A percentile compares a stretch with the other conserved stretches of the same genome.
Evolutionary conservation across 2,329 filamentous ascomycete genomes (phyloP).

Genomic region (Apiospora malaysiana): DNA sequence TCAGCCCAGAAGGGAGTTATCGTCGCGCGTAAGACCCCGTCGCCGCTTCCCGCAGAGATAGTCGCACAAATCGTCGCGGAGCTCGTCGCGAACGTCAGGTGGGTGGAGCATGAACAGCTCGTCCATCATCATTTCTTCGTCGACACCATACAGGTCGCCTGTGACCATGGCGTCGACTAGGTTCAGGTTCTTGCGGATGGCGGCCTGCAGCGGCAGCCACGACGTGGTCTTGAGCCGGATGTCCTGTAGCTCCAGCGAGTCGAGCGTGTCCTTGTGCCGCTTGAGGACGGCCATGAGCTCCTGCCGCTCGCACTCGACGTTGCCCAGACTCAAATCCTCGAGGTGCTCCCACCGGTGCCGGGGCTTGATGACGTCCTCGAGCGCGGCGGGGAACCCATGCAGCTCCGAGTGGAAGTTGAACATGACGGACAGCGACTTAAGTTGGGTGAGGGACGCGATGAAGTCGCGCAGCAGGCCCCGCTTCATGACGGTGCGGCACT

Average conservation of each 20-base stretch:
- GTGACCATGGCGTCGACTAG: constrained; percentile 35
- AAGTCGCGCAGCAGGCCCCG: constrained; percentile 33
- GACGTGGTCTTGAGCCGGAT: constrained; percentile 33
- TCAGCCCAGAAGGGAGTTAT: background rate
- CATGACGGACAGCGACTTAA: constrained; percentile 33
- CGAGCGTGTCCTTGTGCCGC: constrained; percentile 35
- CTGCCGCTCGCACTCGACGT: constrained; percentile 31
- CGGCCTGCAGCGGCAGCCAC: constrained; percentile 33
- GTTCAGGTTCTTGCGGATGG: constrained; percentile 33
- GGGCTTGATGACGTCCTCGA: constrained; percentile 33
- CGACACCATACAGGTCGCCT: constrained; percentile 31
- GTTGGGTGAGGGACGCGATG: constrained; percentile 32
- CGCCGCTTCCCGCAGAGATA: constrained; percentile 15
- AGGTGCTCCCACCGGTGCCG: constrained; percentile 35
- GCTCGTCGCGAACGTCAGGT: background rate
- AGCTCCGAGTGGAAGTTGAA: constrained; percentile 26
- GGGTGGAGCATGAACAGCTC: constrained; percentile 17
- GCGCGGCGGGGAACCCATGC: constrained; percentile 24
- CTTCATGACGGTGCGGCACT: constrained; percentile 29
- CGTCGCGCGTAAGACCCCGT: background rate
- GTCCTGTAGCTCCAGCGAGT: constrained; percentile 33
- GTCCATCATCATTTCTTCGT: constrained; percentile 22
- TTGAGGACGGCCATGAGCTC: constrained; percentile 33
- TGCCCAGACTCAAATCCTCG: constrained; percentile 31
- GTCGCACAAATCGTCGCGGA: constrained; percentile 14